These are phyloP conservation scores for Fibroporia radiculosa DNA, from an alignment of 768 basidiomycete species.

Conservation along the genomic window DNA sequence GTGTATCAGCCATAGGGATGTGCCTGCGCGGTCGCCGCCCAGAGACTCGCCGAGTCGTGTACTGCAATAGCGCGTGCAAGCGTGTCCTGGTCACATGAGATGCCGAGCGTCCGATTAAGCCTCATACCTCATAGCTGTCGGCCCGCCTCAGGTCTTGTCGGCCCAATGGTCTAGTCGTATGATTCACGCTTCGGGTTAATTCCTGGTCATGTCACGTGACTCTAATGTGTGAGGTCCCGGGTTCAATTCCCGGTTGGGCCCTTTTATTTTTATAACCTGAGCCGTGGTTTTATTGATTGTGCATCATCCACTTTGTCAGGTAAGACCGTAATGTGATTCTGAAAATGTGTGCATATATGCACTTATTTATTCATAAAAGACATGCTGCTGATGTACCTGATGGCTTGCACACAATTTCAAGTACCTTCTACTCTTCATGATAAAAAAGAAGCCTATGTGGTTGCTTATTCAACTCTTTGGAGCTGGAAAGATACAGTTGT, in stretches of 20 bases:
- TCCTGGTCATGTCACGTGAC: background rate
- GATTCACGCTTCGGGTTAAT: constrained; percentile 27
- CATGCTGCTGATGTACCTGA: no score
- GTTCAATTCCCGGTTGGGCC: constrained; percentile 35
- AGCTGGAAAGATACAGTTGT: no score
- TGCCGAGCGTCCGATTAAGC: background rate
- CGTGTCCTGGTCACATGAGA: background rate
- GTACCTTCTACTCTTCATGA: no score
- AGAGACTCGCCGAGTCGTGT: background rate
- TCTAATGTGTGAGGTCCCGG: constrained; percentile 29
- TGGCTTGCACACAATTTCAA: no score
- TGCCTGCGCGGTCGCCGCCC: background rate
- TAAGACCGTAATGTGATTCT: no score
- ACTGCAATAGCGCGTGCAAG: background rate
- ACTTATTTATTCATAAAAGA: no score
- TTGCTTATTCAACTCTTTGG: no score
- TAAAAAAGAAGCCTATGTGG: no score
- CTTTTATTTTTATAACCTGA: constrained; percentile 5
- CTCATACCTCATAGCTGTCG: no score
- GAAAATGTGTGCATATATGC: no score
- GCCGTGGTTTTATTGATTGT: background rate
- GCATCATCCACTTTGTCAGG: background rate
- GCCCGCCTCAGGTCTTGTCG: no score
- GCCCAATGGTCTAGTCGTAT: constrained; percentile 29
- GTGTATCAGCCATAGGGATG: background rate